Percentiles rank a stretch among this genome's conserved stretches.
Evolutionary conservation across 768 basidiomycete species (phyloP).

Genomic region (Kockovaella imperatae): DNA sequence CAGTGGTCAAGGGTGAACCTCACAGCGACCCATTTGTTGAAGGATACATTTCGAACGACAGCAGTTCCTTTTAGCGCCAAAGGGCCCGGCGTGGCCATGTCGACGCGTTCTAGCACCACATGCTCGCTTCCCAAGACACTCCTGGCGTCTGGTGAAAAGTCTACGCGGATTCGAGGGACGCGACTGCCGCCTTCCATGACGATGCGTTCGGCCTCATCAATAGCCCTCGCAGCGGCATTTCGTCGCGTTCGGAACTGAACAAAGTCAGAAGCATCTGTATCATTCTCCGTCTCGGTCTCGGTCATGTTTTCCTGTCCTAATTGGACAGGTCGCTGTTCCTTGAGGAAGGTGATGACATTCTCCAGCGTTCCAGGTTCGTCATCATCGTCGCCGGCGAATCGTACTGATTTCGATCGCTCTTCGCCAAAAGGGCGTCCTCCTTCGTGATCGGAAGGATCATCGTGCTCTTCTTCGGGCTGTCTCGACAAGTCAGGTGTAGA

Average conservation of each 20-base stretch:
- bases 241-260: constrained; percentile 39
- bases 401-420: constrained; percentile 65
- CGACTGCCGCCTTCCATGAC: constrained; percentile 31
- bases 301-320: constrained; percentile 47
- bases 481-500: constrained; percentile 51
- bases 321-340: constrained; percentile 69
- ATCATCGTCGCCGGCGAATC: constrained; percentile 53
- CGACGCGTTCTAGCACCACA: constrained; percentile 47
- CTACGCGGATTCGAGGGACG: constrained; percentile 34
- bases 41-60: constrained; percentile 76
- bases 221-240: constrained; percentile 32
- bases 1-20: constrained; percentile 90
- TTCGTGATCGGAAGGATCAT: constrained; percentile 52
- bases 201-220: constrained; percentile 31
- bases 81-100: constrained; percentile 42
- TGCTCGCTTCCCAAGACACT: constrained; percentile 31
- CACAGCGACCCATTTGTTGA: constrained; percentile 74
- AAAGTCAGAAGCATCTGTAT: constrained; percentile 36
- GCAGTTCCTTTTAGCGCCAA: constrained; percentile 59
- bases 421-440: constrained; percentile 22
- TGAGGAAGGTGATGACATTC: constrained; percentile 85
- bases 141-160: constrained; percentile 36
- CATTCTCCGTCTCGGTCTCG: constrained; percentile 51
- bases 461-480: constrained; percentile 52
- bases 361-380: constrained; percentile 67